A percentile compares a stretch with the other conserved stretches of the same genome.
These are phyloP conservation scores for Dendrobium huoshanense DNA, from an alignment of 106 monocot species.

Conservation along the genomic window DNA sequence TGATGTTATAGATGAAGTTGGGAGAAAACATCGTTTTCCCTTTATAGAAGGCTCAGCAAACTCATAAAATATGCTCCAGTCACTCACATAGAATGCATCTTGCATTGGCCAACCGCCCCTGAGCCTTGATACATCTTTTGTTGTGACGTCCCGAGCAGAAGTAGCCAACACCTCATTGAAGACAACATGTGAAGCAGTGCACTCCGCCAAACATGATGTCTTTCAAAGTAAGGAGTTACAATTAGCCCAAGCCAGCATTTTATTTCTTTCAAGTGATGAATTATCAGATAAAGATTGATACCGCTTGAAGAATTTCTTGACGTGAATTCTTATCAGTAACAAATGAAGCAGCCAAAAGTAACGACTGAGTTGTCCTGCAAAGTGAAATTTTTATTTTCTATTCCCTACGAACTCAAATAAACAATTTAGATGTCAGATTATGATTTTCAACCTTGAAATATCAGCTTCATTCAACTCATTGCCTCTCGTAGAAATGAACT, in stretches of 20 bases:
- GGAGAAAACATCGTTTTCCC: neutral
- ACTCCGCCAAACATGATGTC: conserved; percentile 93
- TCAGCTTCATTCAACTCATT: conserved; percentile 75
- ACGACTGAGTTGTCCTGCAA: conserved; percentile 79
- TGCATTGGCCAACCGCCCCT: conserved; percentile 97
- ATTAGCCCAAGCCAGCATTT: neutral
- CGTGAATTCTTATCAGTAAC: conserved; percentile 74
- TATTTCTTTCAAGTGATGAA: neutral
- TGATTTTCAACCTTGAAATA: conserved; percentile 56
- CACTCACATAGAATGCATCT: conserved; percentile 91
- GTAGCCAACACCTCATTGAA: conserved; percentile 80
- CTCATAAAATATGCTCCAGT: neutral
- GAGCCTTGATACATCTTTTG: conserved; percentile 85
- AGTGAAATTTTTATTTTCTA: conserved; percentile 3
- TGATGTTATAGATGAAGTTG: neutral
- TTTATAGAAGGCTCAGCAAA: neutral
- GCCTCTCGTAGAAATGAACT: conserved; percentile 79
- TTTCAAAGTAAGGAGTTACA: conserved; percentile 31
- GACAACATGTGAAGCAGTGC: conserved; percentile 64
- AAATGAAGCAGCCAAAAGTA: conserved; percentile 65
- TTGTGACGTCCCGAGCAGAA: conserved; percentile 71
- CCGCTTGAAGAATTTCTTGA: conserved; percentile 87
- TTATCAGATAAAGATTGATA: conserved; percentile 39
- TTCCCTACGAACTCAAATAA: neutral
- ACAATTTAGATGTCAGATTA: neutral